Base-by-base conservation (phyloP, 768 basidiomycete genomes). In the Xanthoconium purpureum region DNA sequence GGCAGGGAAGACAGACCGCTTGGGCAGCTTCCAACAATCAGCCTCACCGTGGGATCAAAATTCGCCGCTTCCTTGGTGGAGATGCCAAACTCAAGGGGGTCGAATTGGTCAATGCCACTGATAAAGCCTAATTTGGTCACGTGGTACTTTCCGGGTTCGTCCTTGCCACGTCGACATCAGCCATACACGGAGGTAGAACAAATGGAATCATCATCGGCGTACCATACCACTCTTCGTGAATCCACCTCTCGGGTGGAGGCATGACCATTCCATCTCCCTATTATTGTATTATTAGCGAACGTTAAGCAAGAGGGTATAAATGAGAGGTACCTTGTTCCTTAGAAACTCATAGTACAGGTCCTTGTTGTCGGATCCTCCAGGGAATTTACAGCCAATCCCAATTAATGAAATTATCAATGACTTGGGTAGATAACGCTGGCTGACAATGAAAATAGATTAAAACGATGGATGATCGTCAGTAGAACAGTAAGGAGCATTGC, bases 401-500 rank as follows among this genome's bases (percentile, higher is more conserved):
- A 71, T 71, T 9, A 43, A 56, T 33, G 40, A 52, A 38, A 47
- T 36, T 55, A 49, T 53, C 17, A 47, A 57, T 29, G 40, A 40
- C 17, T 52, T 49, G 7, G 43, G 38, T 38, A 9, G 33, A 39
- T 33, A n/a, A 30, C 35, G 24, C 18, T 54, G 30, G 33, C 45
- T 35, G 24, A 51, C 29, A 43, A 17, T 54, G 37, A 32, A 17
- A 35, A 30, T 50, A 50, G 13, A 37, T 50, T 44, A 18, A 11
- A 45, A 33, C 18, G 20, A 46, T 28, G 37, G 11, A 6, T 48
- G n/a, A 40, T 24, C 38, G 29, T 30, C 30, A 39, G 83, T 59
- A 0, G 84, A 84, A 59, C 85, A 86, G 36, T 78, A 74, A 13
- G 77, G 70, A 33, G 76, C 70, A 38, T 82, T 78, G 57, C 85